These are phyloP conservation scores for Leptodontidium sp. DNA, from an alignment of 2,329 filamentous ascomycete genomes.

Conservation along the genomic window DNA sequence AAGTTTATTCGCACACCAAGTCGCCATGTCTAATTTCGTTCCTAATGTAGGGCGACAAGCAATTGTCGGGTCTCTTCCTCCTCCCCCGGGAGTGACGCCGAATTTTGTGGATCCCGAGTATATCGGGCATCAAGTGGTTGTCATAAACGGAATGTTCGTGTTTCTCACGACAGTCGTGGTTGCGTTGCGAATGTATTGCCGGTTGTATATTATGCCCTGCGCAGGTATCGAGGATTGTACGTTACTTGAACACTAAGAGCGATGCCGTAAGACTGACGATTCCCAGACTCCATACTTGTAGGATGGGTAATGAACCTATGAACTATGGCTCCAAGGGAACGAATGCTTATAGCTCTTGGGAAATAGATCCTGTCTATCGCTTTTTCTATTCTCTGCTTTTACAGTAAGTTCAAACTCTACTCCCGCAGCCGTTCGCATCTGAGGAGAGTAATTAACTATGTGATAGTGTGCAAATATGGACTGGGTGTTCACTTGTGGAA, in stretches of 20 bases:
- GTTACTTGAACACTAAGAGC: background rate
- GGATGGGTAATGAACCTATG: background rate
- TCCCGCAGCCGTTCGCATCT: background rate
- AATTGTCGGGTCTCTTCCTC: background rate
- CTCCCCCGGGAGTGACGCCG: background rate
- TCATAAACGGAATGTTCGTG: background rate
- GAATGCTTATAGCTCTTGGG: background rate
- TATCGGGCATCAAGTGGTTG: background rate
- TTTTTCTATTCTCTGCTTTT: background rate
- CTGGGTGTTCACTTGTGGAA: background rate
- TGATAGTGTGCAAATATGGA: slow-evolving; percentile 3
- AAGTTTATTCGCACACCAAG: background rate
- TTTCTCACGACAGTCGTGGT: background rate
- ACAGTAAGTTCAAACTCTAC: background rate
- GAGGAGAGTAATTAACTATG: background rate
- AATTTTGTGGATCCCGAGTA: background rate
- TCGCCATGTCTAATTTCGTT: background rate
- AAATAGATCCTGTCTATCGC: background rate
- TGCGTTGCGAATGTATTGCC: background rate
- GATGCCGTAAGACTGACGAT: background rate
- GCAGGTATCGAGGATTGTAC: background rate
- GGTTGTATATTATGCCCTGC: background rate
- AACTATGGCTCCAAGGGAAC: background rate
- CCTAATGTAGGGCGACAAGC: background rate
- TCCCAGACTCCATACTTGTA: background rate